Evolutionary conservation across 768 basidiomycete genomes (phyloP).

Genomic region (Rubroboletus satanas): DNA sequence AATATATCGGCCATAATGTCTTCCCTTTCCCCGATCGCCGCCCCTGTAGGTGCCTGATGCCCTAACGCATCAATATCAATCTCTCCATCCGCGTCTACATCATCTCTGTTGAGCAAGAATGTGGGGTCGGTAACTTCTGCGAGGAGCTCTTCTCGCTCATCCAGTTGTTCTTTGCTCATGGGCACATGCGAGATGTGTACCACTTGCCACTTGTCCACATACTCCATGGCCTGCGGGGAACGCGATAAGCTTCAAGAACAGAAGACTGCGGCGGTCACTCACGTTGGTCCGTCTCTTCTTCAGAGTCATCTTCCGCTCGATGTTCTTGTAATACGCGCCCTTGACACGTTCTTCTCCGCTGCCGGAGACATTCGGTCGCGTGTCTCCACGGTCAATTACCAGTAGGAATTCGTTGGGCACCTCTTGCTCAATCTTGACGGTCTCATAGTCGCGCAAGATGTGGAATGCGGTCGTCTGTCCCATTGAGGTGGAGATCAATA

Average conservation of each 20-base stretch:
- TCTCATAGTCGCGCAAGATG: conserved; percentile 82
- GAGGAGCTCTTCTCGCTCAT: conserved; percentile 73
- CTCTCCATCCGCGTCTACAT: conserved; percentile 62
- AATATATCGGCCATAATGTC: conserved; percentile 35
- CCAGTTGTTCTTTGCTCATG: conserved; percentile 70
- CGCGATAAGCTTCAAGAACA: background rate
- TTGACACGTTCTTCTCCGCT: conserved; percentile 42
- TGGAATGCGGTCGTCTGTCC: conserved; percentile 65
- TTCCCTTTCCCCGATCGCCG: conserved; percentile 46
- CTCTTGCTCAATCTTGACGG: conserved; percentile 82
- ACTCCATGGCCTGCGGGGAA: conserved; percentile 56
- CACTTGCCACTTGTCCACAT: conserved; percentile 79
- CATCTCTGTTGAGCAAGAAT: conserved; percentile 45
- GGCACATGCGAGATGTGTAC: conserved; percentile 68
- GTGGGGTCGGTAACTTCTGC: conserved; percentile 72
- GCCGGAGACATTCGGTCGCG: conserved; percentile 33
- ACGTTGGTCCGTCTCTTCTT: conserved; percentile 84
- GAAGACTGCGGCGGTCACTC: conserved; percentile 24
- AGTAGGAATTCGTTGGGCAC: conserved; percentile 81
- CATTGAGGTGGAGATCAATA: background rate
- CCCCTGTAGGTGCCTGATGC: conserved; percentile 44
- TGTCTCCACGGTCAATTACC: conserved; percentile 62
- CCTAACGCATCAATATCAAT: conserved; percentile 53
- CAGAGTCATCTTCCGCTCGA: conserved; percentile 82
- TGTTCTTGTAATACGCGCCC: conserved; percentile 87